These are phyloP conservation scores for Leptomonas seymouri DNA, from an alignment of 208 protist species.

Conservation along the genomic window DNA sequence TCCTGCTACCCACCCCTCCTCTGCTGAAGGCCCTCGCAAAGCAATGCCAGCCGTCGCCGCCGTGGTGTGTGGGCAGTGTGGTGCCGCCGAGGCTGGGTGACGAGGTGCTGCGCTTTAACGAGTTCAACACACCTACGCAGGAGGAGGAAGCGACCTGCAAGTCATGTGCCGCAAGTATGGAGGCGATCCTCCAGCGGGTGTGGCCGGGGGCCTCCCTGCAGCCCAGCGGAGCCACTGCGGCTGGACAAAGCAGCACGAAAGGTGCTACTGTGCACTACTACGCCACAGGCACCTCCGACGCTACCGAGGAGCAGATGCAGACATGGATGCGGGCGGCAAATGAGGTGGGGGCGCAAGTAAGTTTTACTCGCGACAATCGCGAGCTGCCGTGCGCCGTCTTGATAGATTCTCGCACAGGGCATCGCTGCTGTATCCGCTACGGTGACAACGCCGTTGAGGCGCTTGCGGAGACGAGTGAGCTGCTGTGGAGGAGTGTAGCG, in stretches of 20 bases:
- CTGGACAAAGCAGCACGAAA: conserved; percentile 38
- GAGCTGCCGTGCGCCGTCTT: conserved; percentile 37
- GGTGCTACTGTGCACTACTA: conserved; percentile 43
- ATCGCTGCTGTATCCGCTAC: conserved; percentile 42
- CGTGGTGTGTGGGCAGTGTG: conserved; percentile 43
- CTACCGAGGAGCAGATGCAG: conserved; percentile 19
- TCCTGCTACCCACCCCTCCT: conserved; percentile 39
- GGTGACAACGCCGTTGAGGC: conserved; percentile 26
- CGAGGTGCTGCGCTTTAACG: conserved; percentile 38
- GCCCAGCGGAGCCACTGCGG: conserved; percentile 39
- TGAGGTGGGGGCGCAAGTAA: conserved; percentile 27
- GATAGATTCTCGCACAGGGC: conserved; percentile 33
- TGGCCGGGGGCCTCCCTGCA: conserved; percentile 32
- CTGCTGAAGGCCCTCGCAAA: conserved; percentile 42
- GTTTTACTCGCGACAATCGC: conserved; percentile 42
- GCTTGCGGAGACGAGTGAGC: conserved; percentile 16
- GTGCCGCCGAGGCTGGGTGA: conserved; percentile 19
- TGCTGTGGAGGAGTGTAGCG: conserved; percentile 25
- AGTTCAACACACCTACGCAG: conserved; percentile 31
- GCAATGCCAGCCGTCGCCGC: conserved; percentile 37
- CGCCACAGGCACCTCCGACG: conserved; percentile 13
- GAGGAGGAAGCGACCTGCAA: conserved; percentile 22
- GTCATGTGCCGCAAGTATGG: conserved; percentile 19
- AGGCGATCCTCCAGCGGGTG: conserved; percentile 28
- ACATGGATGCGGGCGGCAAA: conserved; percentile 19